phyloP scores from a whole-genome alignment of 345 rosid species.

The Corchorus olitorius region DNA sequence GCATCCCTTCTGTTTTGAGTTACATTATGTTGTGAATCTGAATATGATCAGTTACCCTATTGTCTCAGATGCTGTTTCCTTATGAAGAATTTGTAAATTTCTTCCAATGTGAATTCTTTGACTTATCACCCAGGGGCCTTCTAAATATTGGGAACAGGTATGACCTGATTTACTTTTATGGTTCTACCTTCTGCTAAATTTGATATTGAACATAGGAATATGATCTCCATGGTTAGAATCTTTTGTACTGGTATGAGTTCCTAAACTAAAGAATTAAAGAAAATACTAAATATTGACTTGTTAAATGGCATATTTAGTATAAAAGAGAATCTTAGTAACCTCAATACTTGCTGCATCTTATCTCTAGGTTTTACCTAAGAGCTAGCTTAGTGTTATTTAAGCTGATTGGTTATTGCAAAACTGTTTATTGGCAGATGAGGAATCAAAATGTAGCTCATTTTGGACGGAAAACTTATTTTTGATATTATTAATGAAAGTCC shows the following conservation, averaged over 20 bases:
- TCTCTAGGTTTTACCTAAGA: neutral
- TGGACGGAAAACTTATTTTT: neutral
- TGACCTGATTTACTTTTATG: neutral
- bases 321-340: neutral
- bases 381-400: neutral
- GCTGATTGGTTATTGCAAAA: neutral
- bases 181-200: conserved; percentile 14
- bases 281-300: neutral
- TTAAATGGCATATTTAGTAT: neutral
- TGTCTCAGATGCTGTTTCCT: conserved; percentile 63
- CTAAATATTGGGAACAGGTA: conserved; percentile 88
- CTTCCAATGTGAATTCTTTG: conserved; percentile 62
- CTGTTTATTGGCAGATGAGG: neutral
- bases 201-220: neutral
- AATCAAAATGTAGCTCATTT: neutral
- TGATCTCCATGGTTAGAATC: neutral
- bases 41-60: conserved; percentile 14
- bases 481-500: conserved; percentile 2
- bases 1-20: neutral
- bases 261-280: conserved; percentile 2
- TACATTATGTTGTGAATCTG: neutral
- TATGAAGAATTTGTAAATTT: conserved; percentile 74
- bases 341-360: neutral
- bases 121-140: conserved; percentile 80
- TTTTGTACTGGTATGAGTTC: neutral